These are phyloP conservation scores for Scutellaria galericulata DNA, from an alignment of 257 asterid genomes.

Conservation along the genomic window DNA sequence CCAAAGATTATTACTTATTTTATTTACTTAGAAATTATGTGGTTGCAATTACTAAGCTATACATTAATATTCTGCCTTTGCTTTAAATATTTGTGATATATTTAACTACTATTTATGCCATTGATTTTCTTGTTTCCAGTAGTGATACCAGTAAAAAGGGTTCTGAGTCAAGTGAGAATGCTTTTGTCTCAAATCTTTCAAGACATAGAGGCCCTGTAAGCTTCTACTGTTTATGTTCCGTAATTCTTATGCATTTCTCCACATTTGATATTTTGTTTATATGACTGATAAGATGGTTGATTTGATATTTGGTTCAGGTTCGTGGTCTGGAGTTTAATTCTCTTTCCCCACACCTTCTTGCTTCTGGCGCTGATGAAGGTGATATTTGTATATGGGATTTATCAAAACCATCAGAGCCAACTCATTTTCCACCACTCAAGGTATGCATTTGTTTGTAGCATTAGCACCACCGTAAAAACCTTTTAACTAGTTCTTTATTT, in stretches of 20 bases:
- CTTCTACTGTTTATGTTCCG: constrained; percentile 33
- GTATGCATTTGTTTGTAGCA: constrained; percentile 44
- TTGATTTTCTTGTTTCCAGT: constrained; percentile 45
- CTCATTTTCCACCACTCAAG: constrained; percentile 86
- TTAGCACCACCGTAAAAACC: constrained; percentile 18
- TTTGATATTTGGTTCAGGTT: constrained; percentile 57
- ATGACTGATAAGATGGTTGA: constrained; percentile 26
- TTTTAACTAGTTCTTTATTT: constrained; percentile 1
- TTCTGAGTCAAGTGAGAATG: constrained; percentile 63
- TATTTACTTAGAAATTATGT: constrained; percentile 15
- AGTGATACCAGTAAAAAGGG: constrained; percentile 54
- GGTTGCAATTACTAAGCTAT: constrained; percentile 8
- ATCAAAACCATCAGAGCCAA: constrained; percentile 75
- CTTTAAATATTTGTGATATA: constrained; percentile 26
- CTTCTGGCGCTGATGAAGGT: constrained; percentile 99
- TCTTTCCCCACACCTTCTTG: constrained; percentile 75
- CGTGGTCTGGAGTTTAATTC: constrained; percentile 90
- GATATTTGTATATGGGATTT: constrained; percentile 96
- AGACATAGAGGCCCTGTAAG: constrained; percentile 95
- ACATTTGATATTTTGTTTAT: neutral
- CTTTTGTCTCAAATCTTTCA: constrained; percentile 68
- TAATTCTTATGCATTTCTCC: constrained; percentile 22
- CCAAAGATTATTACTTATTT: neutral
- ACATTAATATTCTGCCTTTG: constrained; percentile 19
- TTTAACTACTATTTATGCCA: neutral